Percentiles rank a stretch among this genome's conserved stretches.
phyloP scores from a whole-genome alignment of 495 filamentous ascomycete genomes.

The Aspergillus incahuasiensis region DNA sequence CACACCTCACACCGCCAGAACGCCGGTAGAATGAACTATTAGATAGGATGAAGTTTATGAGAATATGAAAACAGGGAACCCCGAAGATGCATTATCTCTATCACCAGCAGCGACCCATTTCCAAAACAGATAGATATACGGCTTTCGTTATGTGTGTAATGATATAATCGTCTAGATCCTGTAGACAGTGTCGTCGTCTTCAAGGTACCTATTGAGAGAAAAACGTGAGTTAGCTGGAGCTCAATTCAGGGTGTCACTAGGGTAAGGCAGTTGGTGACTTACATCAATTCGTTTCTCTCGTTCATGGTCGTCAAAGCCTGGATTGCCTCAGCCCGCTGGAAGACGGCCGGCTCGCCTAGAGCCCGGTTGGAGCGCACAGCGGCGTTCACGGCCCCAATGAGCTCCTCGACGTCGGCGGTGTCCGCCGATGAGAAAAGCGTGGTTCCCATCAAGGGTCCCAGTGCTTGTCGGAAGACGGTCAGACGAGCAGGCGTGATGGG shows the following conservation, averaged over 20 bases:
- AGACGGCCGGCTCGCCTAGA: conserved; percentile 46
- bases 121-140: not conserved
- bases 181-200: conserved; percentile 48
- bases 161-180: conserved; percentile 33
- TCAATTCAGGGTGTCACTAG: too few relatives aligned
- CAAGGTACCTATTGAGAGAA: conserved; percentile 42
- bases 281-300: conserved; percentile 88
- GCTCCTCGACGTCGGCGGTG: conserved; percentile 63
- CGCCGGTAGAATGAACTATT: not conserved
- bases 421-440: conserved; percentile 73
- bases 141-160: not conserved
- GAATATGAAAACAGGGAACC: not conserved
- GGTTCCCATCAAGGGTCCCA: conserved; percentile 77
- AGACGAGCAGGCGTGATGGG: conserved; percentile 61
- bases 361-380: conserved; percentile 43
- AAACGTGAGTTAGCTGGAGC: conserved; percentile 11
- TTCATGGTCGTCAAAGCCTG: conserved; percentile 75
- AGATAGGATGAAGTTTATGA: not conserved
- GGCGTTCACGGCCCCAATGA: conserved; percentile 77
- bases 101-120: not conserved
- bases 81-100: not conserved
- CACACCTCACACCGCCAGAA: not conserved
- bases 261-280: too few relatives aligned
- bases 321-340: conserved; percentile 67
- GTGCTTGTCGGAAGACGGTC: conserved; percentile 66